These are phyloP conservation scores for Kodamaea kakaduensis DNA, from an alignment of 805 yeast genomes.

Conservation along the genomic window DNA sequence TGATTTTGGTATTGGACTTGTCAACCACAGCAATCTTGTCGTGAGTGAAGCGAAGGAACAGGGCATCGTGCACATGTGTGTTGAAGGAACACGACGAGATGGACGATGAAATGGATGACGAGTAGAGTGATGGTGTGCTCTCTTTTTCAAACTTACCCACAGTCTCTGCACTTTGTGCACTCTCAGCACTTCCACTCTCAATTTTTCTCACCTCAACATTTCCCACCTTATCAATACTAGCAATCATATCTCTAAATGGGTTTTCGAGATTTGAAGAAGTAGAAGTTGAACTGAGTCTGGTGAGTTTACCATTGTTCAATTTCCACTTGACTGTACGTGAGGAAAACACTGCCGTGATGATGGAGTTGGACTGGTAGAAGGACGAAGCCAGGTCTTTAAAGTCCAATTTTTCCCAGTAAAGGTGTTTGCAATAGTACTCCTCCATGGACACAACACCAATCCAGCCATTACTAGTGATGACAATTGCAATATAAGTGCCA, in stretches of 20 bases:
- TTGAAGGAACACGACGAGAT: not conserved
- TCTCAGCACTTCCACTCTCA: not conserved
- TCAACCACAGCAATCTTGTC: conserved; percentile 73
- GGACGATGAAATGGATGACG: no score
- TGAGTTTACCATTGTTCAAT: not conserved
- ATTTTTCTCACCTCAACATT: not conserved
- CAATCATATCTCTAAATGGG: conserved; percentile 1
- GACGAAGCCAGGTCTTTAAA: conserved; percentile 3
- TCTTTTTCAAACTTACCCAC: no score
- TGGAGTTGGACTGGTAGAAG: not conserved
- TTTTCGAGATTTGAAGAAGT: not conserved
- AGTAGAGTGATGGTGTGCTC: no score
- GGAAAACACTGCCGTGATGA: conserved; percentile 5
- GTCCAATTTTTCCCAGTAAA: not conserved
- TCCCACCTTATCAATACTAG: conserved; percentile 1
- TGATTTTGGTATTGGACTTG: conserved; percentile 44
- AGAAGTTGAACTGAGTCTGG: not conserved
- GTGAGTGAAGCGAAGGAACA: conserved; percentile 5
- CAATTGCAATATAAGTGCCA: not conserved
- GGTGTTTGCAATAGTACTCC: no score
- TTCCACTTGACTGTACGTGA: conserved; percentile 1
- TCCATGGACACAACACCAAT: not conserved
- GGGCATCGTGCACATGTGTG: conserved; percentile 6
- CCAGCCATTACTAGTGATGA: conserved; percentile 1
- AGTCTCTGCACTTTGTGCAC: not conserved